phyloP scores from a whole-genome alignment of 306 rosid species.

The Prunus davidiana region DNA sequence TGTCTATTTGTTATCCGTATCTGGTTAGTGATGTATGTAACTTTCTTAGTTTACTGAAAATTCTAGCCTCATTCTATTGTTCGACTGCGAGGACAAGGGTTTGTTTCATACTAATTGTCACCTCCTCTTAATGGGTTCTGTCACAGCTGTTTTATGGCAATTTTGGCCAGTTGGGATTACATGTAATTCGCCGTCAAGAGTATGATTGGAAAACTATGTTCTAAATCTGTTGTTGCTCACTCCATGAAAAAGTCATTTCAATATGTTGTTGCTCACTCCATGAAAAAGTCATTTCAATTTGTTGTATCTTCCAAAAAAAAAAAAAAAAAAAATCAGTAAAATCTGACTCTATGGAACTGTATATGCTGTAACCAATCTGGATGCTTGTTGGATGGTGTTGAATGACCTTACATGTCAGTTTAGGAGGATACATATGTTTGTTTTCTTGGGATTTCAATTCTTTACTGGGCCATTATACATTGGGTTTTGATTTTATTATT shows the following conservation, averaged over 20 bases:
- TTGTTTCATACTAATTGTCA: neutral
- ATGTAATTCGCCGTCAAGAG: neutral
- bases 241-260: neutral
- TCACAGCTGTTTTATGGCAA: neutral
- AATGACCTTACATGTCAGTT: neutral
- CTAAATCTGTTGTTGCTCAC: neutral
- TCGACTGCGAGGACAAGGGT: neutral
- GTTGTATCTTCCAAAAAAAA: too few species aligned
- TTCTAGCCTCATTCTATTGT: neutral
- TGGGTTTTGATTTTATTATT: conserved; percentile 4
- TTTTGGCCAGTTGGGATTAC: neutral
- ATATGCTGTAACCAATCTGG: neutral
- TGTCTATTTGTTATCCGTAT: neutral
- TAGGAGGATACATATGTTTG: neutral
- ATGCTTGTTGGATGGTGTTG: neutral
- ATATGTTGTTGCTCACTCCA: neutral
- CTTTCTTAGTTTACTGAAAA: neutral
- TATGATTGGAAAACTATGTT: neutral
- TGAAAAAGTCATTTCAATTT: neutral
- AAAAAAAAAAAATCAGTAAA: neutral
- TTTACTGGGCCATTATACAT: neutral
- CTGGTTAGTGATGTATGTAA: neutral
- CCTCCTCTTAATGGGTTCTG: neutral
- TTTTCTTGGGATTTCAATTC: neutral
- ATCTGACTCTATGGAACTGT: neutral